Base-by-base conservation (phyloP, 345 rosid species). In the Eucalyptus virginea region DNA sequence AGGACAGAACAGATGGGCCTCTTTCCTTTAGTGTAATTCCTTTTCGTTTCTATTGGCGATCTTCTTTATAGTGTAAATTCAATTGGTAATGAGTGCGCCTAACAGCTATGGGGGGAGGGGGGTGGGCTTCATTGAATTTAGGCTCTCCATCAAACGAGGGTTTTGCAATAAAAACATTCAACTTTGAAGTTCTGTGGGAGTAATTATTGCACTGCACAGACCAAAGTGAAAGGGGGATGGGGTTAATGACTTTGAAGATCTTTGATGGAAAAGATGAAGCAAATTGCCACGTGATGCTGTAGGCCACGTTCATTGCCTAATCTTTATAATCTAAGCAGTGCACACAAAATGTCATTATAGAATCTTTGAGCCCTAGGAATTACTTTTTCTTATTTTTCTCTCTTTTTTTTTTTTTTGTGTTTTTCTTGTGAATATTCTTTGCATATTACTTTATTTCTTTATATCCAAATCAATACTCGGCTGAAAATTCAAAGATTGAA, bases 231-330 rank as follows among this genome's bases (percentile, higher is more conserved):
- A n/a, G 34, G 23, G 87, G 47, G 15, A 40, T 77, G 40, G 6
- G 47, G 30, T 6, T 52, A 51, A 50, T 62, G 69, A 77, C 69
- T 77, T 19, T 24, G 65, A 69, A n/a, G 85, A 52, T 47, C 50
- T 86, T 30, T 7, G 37, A 88, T 72, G 87, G 87, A 67, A 50
- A 60, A 86, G 77, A 77, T n/a, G 51, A 42, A 32, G 81, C 88
- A 23, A 89, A 87, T 44, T 81, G 85, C 47, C 88, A 86, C 88
- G 88, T 90, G 86, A 89, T 52, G 87, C 85, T 23, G 85, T 77
- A 77, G 85, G 85, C 47, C 85, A 77, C 23, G 47, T 40, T 40
- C 85, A 77, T 77, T 77, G 85, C 9, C 85, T 77, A 77, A 77
- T 77, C 30, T 44, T 23, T 77, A 12, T 77, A 40, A 37, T 21